Conservation (phyloP, 345 rosid species). For the Rhodamnia rubescens region DNA sequence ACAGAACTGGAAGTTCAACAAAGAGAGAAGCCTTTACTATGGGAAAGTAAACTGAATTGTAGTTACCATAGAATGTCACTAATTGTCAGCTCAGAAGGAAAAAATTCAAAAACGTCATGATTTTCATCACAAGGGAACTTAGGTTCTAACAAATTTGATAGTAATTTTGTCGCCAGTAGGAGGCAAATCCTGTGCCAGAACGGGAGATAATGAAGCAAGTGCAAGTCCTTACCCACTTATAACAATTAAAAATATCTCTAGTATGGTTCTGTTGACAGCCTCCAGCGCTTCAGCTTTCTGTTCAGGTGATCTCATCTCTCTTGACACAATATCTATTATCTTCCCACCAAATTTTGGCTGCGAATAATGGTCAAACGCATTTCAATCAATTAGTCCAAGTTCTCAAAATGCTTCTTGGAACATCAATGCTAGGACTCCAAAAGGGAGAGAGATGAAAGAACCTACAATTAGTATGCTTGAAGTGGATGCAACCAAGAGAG, state of each 20-base stretch:
- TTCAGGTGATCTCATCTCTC: slow-evolving; percentile 20
- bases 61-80: background rate
- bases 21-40: background rate
- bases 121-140: background rate
- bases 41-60: background rate
- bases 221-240: slow-evolving; percentile 20
- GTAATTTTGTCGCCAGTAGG: background rate
- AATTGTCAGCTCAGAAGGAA: background rate
- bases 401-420: background rate
- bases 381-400: background rate
- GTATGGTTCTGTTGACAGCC: slow-evolving; percentile 30
- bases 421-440: background rate
- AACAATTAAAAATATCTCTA: slow-evolving; percentile 25
- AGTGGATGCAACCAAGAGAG: slow-evolving; percentile 61
- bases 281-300: slow-evolving; percentile 21
- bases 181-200: background rate
- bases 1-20: slow-evolving; percentile 16
- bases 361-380: background rate
- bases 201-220: background rate
- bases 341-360: slow-evolving; percentile 41
- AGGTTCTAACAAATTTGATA: background rate
- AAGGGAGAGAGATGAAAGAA: background rate
- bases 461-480: slow-evolving; percentile 59
- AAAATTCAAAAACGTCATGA: background rate
- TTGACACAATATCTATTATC: slow-evolving; percentile 38